These are phyloP conservation scores for Peltaster fructicola DNA, from an alignment of 2,329 filamentous ascomycete species.

Conservation along the genomic window DNA sequence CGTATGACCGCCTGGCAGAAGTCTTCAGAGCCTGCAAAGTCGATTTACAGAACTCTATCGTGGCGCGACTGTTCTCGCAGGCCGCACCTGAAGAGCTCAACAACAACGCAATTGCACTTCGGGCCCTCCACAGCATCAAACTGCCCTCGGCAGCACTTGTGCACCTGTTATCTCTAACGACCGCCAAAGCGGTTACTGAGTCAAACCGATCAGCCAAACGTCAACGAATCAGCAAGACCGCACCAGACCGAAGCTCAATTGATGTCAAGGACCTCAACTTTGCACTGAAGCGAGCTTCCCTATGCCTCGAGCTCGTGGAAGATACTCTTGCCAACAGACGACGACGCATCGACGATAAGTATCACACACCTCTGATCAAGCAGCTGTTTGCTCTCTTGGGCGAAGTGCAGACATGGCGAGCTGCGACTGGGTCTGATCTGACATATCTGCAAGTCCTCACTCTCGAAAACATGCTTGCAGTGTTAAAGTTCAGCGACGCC, in stretches of 20 bases:
- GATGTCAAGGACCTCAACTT: constrained; percentile 48
- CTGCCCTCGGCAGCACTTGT: constrained; percentile 56
- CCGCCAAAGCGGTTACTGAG: constrained; percentile 52
- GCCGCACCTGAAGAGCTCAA: too few species aligned
- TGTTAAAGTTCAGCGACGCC: constrained; percentile 58
- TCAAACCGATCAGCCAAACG: constrained; percentile 61
- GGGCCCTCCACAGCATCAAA: constrained; percentile 55
- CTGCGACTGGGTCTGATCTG: constrained; percentile 66
- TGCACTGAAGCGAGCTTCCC: constrained; percentile 58
- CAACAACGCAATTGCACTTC: too few species aligned
- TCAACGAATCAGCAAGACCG: constrained; percentile 46
- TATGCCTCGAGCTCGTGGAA: constrained; percentile 79
- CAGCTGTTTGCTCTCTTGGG: constrained; percentile 71
- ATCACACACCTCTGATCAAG: constrained; percentile 53
- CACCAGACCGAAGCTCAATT: constrained; percentile 42
- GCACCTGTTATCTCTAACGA: constrained; percentile 52
- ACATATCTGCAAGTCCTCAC: constrained; percentile 80
- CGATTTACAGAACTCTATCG: too few species aligned
- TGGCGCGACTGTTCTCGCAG: too few species aligned
- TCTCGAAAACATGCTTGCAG: constrained; percentile 62
- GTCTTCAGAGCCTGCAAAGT: too few species aligned
- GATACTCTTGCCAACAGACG: constrained; percentile 37
- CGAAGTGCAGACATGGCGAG: constrained; percentile 70
- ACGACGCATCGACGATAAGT: too few species aligned
- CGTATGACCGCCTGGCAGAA: too few species aligned